These are phyloP conservation scores for Trypanosoma conorhini DNA, from an alignment of 208 protist genomes.

Conservation along the genomic window DNA sequence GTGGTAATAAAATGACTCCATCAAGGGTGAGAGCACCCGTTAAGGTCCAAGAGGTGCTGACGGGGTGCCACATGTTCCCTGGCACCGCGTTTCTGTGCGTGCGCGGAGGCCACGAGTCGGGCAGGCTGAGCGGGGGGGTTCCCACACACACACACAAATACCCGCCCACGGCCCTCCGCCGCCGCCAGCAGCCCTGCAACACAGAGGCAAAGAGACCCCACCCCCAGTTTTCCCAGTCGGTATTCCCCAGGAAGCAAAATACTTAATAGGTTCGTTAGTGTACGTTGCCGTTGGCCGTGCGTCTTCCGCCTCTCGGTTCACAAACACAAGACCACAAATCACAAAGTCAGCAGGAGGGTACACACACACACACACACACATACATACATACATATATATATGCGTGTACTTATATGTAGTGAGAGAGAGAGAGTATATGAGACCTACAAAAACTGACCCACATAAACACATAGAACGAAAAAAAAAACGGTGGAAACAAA, in stretches of 20 bases:
- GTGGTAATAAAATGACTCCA: background rate
- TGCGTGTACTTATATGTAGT: background rate
- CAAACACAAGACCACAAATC: background rate
- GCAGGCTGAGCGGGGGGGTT: background rate
- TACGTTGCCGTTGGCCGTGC: background rate
- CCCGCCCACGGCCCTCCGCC: too few species aligned
- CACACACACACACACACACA: background rate
- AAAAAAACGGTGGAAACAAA: constrained; percentile 7
- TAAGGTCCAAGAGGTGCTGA: background rate
- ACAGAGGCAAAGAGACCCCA: background rate
- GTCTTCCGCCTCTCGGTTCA: background rate
- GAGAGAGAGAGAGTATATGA: constrained; percentile 26
- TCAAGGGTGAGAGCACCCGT: background rate
- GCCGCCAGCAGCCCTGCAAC: background rate
- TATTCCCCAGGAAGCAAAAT: background rate
- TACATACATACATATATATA: background rate
- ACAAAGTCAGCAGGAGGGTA: background rate
- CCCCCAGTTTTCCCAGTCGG: background rate
- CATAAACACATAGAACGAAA: constrained; percentile 15
- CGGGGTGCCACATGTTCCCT: background rate
- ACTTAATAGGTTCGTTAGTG: background rate
- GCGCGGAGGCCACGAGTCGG: background rate
- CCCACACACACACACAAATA: too few species aligned
- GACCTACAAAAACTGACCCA: constrained; percentile 2
- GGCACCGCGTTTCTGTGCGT: background rate